Conservation (phyloP, 2,329 filamentous ascomycete species). For the Ophiostoma ulmi region DNA sequence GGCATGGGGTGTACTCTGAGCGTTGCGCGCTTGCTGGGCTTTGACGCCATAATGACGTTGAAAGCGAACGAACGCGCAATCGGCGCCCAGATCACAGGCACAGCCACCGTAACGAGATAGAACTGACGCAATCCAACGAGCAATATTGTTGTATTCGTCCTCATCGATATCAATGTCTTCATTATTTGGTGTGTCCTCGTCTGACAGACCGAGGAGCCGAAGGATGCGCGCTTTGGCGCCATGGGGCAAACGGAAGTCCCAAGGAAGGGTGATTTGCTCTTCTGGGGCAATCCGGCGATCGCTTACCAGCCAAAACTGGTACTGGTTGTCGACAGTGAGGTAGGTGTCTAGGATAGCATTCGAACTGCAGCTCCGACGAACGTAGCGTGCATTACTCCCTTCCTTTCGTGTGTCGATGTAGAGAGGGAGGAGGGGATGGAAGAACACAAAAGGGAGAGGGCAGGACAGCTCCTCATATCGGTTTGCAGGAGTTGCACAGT, state of each 20-base stretch:
- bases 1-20: slow-evolving; percentile 38
- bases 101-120: slow-evolving; percentile 75
- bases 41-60: slow-evolving; percentile 47
- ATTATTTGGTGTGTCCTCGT: slow-evolving; percentile 49
- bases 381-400: slow-evolving; percentile 79
- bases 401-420: slow-evolving; percentile 89
- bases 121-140: slow-evolving; percentile 62
- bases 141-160: slow-evolving; percentile 55
- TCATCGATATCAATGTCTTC: slow-evolving; percentile 54
- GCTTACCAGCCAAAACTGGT: slow-evolving; percentile 89
- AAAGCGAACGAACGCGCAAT: slow-evolving; percentile 61
- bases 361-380: slow-evolving; percentile 85
- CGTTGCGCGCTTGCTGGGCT: slow-evolving; percentile 29
- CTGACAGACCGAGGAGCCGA: slow-evolving; percentile 56
- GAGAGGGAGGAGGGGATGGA: slow-evolving; percentile 81
- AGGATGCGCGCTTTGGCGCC: slow-evolving; percentile 50
- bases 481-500: slow-evolving; percentile 61
- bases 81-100: slow-evolving; percentile 61
- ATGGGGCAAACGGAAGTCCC: slow-evolving; percentile 62
- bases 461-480: slow-evolving; percentile 62
- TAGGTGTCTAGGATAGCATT: slow-evolving; percentile 87
- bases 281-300: slow-evolving; percentile 65
- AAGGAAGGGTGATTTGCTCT: slow-evolving; percentile 60
- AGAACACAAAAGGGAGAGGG: slow-evolving; percentile 71
- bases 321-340: slow-evolving; percentile 70